Conservation (phyloP, 2,329 filamentous ascomycete genomes). For the Colletotrichum sp. region DNA sequence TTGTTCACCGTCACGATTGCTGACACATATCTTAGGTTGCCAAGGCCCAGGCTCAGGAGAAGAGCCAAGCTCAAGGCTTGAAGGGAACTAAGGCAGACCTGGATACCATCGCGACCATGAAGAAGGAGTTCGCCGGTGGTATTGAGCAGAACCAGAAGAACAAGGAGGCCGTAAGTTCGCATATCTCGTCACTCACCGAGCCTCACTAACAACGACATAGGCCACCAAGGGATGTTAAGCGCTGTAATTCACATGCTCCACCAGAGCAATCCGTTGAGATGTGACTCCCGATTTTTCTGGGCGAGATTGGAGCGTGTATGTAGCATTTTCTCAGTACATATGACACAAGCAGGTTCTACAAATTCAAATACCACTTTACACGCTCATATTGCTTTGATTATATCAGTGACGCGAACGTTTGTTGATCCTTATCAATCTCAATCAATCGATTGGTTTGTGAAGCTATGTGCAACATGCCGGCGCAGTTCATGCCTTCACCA, state of each 20-base stretch:
- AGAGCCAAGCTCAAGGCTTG: not conserved
- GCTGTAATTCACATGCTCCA: not conserved
- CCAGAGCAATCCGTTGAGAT: not conserved
- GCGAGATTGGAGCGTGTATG: not conserved
- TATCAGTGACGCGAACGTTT: not conserved
- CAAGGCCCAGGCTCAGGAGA: not conserved
- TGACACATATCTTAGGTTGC: not conserved
- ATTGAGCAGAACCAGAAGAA: constrained; percentile 23
- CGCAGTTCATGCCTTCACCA: no score
- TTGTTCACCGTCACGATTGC: not conserved
- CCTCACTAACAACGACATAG: not conserved
- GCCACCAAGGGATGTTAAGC: not conserved
- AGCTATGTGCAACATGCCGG: no score
- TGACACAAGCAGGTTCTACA: not conserved
- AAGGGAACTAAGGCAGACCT: not conserved
- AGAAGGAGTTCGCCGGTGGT: constrained; percentile 22
- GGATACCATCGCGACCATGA: not conserved
- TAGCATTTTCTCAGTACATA: not conserved
- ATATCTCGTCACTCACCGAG: rapidly evolving
- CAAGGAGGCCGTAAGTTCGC: not conserved
- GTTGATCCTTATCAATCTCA: no score
- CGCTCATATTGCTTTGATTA: not conserved
- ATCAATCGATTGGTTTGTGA: no score
- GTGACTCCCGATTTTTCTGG: not conserved
- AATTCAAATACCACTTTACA: not conserved